Percentiles rank a stretch among this genome's conserved stretches.
These are phyloP conservation scores for Candida corydali DNA, from an alignment of 805 yeast genomes.

Conservation along the genomic window DNA sequence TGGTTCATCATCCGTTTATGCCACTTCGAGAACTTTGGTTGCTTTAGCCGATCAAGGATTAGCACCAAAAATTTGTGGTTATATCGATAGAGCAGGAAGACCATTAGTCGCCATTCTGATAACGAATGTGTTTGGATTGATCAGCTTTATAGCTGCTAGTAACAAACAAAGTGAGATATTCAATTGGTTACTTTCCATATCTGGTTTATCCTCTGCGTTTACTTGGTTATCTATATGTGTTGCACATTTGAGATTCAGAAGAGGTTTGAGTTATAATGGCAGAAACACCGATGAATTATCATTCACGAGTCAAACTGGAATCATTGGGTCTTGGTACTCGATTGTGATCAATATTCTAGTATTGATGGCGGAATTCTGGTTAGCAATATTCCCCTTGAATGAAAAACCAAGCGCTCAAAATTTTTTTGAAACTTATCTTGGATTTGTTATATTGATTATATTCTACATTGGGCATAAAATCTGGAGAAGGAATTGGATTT, in stretches of 20 bases:
- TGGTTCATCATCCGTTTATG: conserved; percentile 69
- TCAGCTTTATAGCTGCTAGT: conserved; percentile 50
- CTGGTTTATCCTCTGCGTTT: conserved; percentile 38
- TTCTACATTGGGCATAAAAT: conserved; percentile 39
- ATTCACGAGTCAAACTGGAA: conserved; percentile 35
- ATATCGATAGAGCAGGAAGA: conserved; percentile 74
- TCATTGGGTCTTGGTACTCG: conserved; percentile 33
- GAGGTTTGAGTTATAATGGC: conserved; percentile 31
- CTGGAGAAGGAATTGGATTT: conserved; percentile 35
- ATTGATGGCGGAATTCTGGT: conserved; percentile 40
- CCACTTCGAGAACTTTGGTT: conserved; percentile 64
- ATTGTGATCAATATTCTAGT: conserved; percentile 30
- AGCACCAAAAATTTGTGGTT: conserved; percentile 58
- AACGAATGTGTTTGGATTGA: conserved; percentile 51
- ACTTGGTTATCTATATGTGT: conserved; percentile 40
- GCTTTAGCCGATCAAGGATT: conserved; percentile 63
- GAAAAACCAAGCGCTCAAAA: conserved; percentile 31
- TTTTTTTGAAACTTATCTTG: conserved; percentile 35
- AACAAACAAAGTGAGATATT: conserved; percentile 37
- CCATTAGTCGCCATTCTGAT: conserved; percentile 65
- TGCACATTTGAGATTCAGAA: conserved; percentile 37
- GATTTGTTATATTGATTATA: conserved; percentile 31
- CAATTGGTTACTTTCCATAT: conserved; percentile 37
- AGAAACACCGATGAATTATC: conserved; percentile 32
- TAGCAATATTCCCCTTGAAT: conserved; percentile 36